Conservation (phyloP, 768 basidiomycete genomes). For the Lactifluus rugatus region DNA sequence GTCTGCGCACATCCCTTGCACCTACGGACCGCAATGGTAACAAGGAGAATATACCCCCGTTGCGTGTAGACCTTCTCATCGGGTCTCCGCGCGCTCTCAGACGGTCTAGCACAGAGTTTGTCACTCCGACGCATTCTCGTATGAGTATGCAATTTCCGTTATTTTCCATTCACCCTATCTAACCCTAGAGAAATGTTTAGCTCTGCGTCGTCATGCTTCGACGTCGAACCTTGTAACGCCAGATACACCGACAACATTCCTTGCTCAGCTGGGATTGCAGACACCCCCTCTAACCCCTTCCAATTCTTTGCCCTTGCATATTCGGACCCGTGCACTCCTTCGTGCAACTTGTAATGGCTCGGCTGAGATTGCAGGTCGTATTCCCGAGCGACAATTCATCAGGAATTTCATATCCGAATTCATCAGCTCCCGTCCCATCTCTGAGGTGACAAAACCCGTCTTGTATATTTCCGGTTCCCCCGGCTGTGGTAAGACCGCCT, state of each 20-base stretch:
- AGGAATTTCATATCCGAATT: slow-evolving; percentile 51
- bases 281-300: slow-evolving; percentile 61
- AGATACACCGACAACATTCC: slow-evolving; percentile 35
- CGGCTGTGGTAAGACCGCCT: slow-evolving; percentile 86
- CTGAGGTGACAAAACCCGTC: slow-evolving; percentile 29
- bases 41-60: slow-evolving; percentile 74
- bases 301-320: slow-evolving; percentile 36
- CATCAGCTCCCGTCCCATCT: slow-evolving; percentile 26
- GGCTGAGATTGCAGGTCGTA: slow-evolving; percentile 56
- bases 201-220: slow-evolving; percentile 39
- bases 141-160: slow-evolving; percentile 31
- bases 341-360: slow-evolving; percentile 58
- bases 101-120: slow-evolving; percentile 29
- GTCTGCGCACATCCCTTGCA: slow-evolving; percentile 40
- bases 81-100: slow-evolving; percentile 31
- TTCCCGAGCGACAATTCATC: slow-evolving; percentile 50
- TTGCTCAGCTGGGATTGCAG: slow-evolving; percentile 36
- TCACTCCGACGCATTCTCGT: slow-evolving; percentile 36
- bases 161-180: neutral
- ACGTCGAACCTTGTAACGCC: slow-evolving; percentile 32
- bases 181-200: slow-evolving; percentile 25
- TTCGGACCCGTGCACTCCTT: slow-evolving; percentile 58
- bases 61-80: slow-evolving; percentile 31
- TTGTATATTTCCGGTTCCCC: slow-evolving; percentile 91
- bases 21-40: slow-evolving; percentile 48